Percentiles rank a stretch among this genome's conserved stretches.
Evolutionary conservation across 768 basidiomycete species (phyloP).

Genomic region (Clitopilus hobsonii): DNA sequence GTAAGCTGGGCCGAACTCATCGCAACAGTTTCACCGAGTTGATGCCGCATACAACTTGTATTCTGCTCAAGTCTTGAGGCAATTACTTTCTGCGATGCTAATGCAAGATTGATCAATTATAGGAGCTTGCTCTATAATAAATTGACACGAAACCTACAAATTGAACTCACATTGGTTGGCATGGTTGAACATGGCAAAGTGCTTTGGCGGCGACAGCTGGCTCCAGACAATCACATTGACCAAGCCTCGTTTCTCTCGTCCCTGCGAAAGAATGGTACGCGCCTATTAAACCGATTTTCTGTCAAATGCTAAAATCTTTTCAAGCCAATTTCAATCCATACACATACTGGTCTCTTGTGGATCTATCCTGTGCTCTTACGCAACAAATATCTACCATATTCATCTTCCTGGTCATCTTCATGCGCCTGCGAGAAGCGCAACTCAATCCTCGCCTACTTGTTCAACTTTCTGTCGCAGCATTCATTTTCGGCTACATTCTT

Average conservation of each 20-base stretch:
- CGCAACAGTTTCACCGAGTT: too few relatives aligned
- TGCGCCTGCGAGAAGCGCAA: constrained; percentile 54
- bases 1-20: too few relatives aligned
- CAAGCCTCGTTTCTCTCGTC: constrained; percentile 69
- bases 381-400: constrained; percentile 82
- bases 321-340: constrained; percentile 85
- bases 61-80: too few relatives aligned
- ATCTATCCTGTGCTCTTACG: constrained; percentile 69
- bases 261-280: constrained; percentile 73
- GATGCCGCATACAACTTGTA: too few relatives aligned
- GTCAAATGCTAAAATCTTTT: too few relatives aligned
- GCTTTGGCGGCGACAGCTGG: constrained; percentile 73
- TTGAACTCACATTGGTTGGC: too few relatives aligned
- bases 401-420: constrained; percentile 79
- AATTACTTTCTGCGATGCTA: too few relatives aligned
- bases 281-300: too few relatives aligned
- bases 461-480: constrained; percentile 56
- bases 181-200: too few relatives aligned
- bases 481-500: constrained; percentile 51
- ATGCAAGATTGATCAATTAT: too few relatives aligned
- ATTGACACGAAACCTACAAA: too few relatives aligned
- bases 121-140: too few relatives aligned
- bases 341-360: constrained; percentile 68
- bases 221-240: constrained; percentile 86
- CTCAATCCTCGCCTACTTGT: constrained; percentile 71